Evolutionary conservation across 129 eudicot species (phyloP).

Genomic region (Escallonia herrerae): DNA sequence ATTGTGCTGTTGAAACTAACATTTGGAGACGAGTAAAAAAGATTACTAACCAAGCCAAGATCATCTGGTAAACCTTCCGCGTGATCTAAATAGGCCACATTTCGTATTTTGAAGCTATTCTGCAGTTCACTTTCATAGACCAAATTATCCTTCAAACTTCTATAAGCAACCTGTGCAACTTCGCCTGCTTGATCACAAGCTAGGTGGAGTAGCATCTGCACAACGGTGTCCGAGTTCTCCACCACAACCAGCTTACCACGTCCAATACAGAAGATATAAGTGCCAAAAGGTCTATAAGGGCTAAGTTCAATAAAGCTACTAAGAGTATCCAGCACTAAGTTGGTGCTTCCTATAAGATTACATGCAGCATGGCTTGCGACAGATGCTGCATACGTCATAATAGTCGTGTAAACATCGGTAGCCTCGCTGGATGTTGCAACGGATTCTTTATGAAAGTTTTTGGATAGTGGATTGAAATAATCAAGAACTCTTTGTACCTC

Average conservation of each 20-base stretch:
- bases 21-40: no score
- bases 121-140: slow-evolving; percentile 36
- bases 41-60: slow-evolving; percentile 65
- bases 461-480: slow-evolving; percentile 6
- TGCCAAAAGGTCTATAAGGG: slow-evolving; percentile 88
- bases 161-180: slow-evolving; percentile 19
- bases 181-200: slow-evolving; percentile 52
- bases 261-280: slow-evolving; percentile 55
- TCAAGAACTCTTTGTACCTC: slow-evolving; percentile 36
- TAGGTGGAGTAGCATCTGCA: slow-evolving; percentile 58
- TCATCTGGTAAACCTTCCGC: slow-evolving; percentile 53
- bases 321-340: slow-evolving; percentile 48
- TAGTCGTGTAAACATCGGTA: slow-evolving; percentile 31
- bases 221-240: slow-evolving; percentile 59
- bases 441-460: neutral
- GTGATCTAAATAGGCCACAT: slow-evolving; percentile 44
- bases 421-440: slow-evolving; percentile 28
- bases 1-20: neutral
- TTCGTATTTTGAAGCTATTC: slow-evolving; percentile 54
- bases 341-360: slow-evolving; percentile 66
- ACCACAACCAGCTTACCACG: slow-evolving; percentile 44
- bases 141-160: slow-evolving; percentile 44
- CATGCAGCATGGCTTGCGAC: slow-evolving; percentile 72
- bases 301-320: slow-evolving; percentile 63
- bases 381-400: slow-evolving; percentile 49